Evolutionary conservation across 352 stramenopile species (phyloP), one percentile per base, ranked within the genome.

Genomic region (Globisporangium mamillatum): DNA sequence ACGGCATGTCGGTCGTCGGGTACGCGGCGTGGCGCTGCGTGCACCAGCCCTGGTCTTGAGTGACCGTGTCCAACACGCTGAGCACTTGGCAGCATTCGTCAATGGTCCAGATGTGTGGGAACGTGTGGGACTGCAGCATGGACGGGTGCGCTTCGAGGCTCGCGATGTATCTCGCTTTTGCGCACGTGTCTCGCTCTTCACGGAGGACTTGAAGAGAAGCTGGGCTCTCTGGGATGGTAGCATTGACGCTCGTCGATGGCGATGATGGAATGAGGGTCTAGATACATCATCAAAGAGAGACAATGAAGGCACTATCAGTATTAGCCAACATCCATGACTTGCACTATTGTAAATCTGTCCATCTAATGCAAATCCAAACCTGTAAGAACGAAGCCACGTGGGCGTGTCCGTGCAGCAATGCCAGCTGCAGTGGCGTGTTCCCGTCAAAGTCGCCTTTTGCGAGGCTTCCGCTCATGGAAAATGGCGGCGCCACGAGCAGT

Each of bases 1-100:
- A 86, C 12, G 88, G 87, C 63, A 97, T 76, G 61, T 97, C 90
- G 8, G 88, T 96, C 34, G 90, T 97, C 32, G 89, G 84, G 65
- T 95, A 95, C 27, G 82, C 88, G 0, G 82, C 75, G 53, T 97
- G 90, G 8, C 90, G 80, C 62, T 92, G 84, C 60, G 75, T 92
- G 67, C 77, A 85, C 90, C 88, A 97, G 12, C 90, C 88, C 5
- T 76, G 73, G 8, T 75, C 50, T 14, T 44, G 46, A 0, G 81
- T 85, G 25, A 79, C 48, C 6, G 67, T 69, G 24, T 84, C 75
- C 3, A 95, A 69, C 63, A 74, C 75, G 22, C 54, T 32, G 8
- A 82, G 66, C 57, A 94, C 69, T 12, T 75, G 66, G 3, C 64
- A 36, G 20, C 79, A 90, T 70, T 95, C 86, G 7, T 80, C 64